Evolutionary conservation across 305 asterid species (phyloP), one percentile per base, ranked within the genome.

Genomic region (Fraxinus velutina): DNA sequence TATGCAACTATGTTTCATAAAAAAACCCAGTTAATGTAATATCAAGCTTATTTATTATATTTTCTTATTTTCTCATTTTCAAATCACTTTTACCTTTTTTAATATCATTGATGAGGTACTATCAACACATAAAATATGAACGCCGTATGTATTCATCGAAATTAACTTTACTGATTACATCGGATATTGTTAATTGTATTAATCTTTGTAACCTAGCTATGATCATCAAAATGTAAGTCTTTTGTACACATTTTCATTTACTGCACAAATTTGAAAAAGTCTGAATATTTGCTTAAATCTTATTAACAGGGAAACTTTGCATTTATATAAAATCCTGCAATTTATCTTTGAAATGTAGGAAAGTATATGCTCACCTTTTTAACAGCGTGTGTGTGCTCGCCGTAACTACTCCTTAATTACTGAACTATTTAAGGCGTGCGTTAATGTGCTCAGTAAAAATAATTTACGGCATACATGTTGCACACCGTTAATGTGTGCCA

Each of bases 61-160:
- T n/a, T 19, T 55, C 24, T 55, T 5, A 19, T n/a, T 55, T 55
- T 17, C 24, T n/a, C 8, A 52, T 52, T 52, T 33, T 6, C 72
- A 47, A 42, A 47, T 77, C 12, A 13, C 80, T 57, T 72, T 72
- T 0, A 70, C 66, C 0, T 17, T 19, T 72, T 36, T 37, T 37
- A 29, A 66, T 80, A 33, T 22, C 73, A 77, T 84, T 80, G 33
- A 79, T 68, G 81, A 68, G 71, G 39, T 73, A 19, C 71, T 37
- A 37, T 37, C 44, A 37, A 37, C 44, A n/a, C 27, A n/a, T 7
- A 47, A 21, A 10, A 73, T 62, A 68, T 78, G 68, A 36, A 39
- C 5, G 17, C 8, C 1, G 13, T 5, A 77, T 55, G 21, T 3
- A 78, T 70, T 81, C 7, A 73, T 85, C 21, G 17, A 50, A 15